phyloP scores from a whole-genome alignment of 2,329 filamentous ascomycete species.

The Helicocarpus griseus region DNA sequence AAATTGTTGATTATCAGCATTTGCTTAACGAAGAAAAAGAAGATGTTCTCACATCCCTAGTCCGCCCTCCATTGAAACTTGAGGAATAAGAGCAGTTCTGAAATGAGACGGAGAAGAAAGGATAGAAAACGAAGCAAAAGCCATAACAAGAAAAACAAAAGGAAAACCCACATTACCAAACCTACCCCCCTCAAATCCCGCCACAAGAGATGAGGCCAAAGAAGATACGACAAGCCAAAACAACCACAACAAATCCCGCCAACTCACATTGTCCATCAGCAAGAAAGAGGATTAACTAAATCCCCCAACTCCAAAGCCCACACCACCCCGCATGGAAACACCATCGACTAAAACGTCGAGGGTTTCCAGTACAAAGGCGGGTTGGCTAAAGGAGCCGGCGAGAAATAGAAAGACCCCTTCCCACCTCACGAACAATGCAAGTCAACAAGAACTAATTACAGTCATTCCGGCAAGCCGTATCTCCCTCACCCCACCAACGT shows the following conservation, averaged over 20 bases:
- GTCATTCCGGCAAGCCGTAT: background rate
- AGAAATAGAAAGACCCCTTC: background rate
- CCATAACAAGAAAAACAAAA: background rate
- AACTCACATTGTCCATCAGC: background rate
- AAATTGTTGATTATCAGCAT: no score
- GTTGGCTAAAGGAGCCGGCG: background rate
- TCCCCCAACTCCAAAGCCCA: background rate
- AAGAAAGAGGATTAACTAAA: background rate
- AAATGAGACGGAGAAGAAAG: constrained; percentile 39
- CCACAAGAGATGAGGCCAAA: no score
- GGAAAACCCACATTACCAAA: background rate
- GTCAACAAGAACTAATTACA: background rate
- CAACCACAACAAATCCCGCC: background rate
- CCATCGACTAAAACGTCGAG: constrained; percentile 7
- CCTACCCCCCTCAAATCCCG: background rate
- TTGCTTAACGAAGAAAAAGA: background rate
- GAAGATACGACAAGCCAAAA: background rate
- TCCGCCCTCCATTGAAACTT: constrained; percentile 43
- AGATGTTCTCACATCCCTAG: constrained; percentile 48
- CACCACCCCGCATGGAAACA: constrained; percentile 7
- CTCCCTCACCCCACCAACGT: background rate
- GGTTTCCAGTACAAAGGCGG: constrained; percentile 5
- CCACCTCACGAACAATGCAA: background rate
- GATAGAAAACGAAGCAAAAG: constrained; percentile 5
- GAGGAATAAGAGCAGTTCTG: constrained; percentile 43